Evolutionary conservation across 805 yeast genomes (phyloP), one percentile per base, ranked within the genome.

Genomic region (Saccharomycopsis babjevae): DNA sequence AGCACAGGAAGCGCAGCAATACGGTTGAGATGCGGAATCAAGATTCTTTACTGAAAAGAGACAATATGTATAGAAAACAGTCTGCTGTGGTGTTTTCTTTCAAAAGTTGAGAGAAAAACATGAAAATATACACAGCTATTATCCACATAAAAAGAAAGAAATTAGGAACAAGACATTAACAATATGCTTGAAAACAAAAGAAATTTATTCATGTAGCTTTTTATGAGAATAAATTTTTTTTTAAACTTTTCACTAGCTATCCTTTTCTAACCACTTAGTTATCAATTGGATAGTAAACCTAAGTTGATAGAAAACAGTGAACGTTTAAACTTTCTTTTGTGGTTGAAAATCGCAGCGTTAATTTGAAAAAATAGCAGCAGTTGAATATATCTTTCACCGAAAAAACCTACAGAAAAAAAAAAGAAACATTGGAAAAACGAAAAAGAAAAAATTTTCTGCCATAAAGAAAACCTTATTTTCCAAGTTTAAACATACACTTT

Each of bases 1-100:
- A 34, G 15, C 10, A 34, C 36, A 46, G 11, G 5, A 20, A 18
- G 16, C 22, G 28, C 32, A 20, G 28, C 32, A 46, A 46, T 46
- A 46, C 52, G 52, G 52, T 46, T 46, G 52, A 46, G 52, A 46
- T 46, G 52, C 52, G 28, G 52, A 46, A 46, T 46, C 52, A 46
- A 46, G 52, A 46, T 46, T 46, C 52, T 46, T 22, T 46, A 46
- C 52, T 46, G 52, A 46, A 46, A 40, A 46, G 52, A 46, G 52
- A 46, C 6, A 46, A 28, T 46, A 32, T 46, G n/a, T 20, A 46
- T 46, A 25, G 10, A 22, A 34, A 34, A 34, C 15, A 34, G 10
- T 13, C 2, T 13, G 10, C 38, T 34, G 38, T 28, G 32, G 32
- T 28, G 38, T 3, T 34, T 34, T 34, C 38, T 34, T 34, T 34